Conservation (phyloP, 108 stramenopile genomes). For the Fragilaria crotonensis region DNA sequence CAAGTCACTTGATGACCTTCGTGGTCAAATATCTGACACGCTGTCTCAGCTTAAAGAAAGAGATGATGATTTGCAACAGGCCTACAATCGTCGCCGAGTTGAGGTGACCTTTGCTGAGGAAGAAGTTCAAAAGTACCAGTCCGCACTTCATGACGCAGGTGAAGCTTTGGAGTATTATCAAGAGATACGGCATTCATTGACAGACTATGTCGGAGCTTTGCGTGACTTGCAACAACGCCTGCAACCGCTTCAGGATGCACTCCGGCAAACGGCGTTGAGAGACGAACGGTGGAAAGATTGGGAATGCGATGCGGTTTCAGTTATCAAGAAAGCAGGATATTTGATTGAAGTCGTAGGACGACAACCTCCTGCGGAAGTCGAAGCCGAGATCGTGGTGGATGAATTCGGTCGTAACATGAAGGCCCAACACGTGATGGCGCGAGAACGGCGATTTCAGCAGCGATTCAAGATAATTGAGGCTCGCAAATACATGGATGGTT, state of each 20-base stretch:
- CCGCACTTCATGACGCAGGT: slow-evolving; percentile 27
- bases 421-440: slow-evolving; percentile 42
- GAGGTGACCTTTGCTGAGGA: slow-evolving; percentile 19
- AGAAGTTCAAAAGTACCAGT: slow-evolving; percentile 10
- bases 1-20: background rate
- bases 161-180: slow-evolving; percentile 69
- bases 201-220: slow-evolving; percentile 68
- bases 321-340: slow-evolving; percentile 28
- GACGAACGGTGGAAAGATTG: slow-evolving; percentile 36
- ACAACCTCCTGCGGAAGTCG: slow-evolving; percentile 11
- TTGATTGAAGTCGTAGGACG: slow-evolving; percentile 39
- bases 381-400: slow-evolving; percentile 27
- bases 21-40: slow-evolving; percentile 1
- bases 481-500: slow-evolving; percentile 1
- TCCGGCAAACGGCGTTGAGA: slow-evolving; percentile 23
- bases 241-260: slow-evolving; percentile 27
- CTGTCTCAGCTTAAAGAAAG: slow-evolving; percentile 27
- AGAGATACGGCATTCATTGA: slow-evolving; percentile 37
- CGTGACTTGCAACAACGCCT: slow-evolving; percentile 53
- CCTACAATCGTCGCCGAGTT: slow-evolving; percentile 17
- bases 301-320: slow-evolving; percentile 48
- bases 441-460: slow-evolving; percentile 36
- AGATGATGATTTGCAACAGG: slow-evolving; percentile 30
- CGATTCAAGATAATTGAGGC: slow-evolving; percentile 11
- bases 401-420: slow-evolving; percentile 79